Evolutionary conservation across 345 rosid genomes (phyloP).

Genomic region (Eucalyptus shirleyi): DNA sequence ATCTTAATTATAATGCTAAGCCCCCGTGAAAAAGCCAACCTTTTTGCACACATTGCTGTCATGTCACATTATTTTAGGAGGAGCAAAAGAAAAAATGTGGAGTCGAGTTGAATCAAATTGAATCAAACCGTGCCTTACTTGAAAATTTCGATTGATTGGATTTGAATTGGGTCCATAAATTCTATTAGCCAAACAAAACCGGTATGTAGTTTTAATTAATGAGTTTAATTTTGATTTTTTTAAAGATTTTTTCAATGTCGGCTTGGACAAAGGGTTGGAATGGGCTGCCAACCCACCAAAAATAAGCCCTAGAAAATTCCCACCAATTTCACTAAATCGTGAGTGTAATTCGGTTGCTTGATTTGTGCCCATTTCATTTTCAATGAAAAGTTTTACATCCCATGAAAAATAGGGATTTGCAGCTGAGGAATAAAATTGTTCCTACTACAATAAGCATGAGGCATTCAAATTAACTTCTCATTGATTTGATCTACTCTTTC

Average conservation of each 20-base stretch:
- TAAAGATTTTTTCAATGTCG: neutral
- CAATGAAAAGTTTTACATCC: neutral
- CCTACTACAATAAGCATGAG: neutral
- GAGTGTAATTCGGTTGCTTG: fast-evolving
- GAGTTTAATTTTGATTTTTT: fast-evolving
- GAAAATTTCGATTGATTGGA: neutral
- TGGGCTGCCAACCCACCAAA: neutral
- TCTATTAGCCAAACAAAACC: neutral
- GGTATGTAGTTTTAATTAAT: neutral
- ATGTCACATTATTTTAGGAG: neutral
- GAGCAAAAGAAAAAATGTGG: neutral
- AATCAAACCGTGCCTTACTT: neutral
- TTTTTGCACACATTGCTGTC: neutral
- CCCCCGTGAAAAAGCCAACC: neutral
- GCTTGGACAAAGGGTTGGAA: neutral
- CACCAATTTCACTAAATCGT: neutral
- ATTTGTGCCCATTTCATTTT: neutral
- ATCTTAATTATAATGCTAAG: neutral
- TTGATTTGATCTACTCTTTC: neutral
- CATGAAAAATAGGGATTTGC: neutral
- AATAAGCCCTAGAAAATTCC: neutral
- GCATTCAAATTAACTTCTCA: neutral
- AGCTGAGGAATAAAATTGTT: neutral
- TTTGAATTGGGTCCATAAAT: neutral
- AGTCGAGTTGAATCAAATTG: neutral